Evolutionary conservation across 1,284 basidiomycete species (phyloP).

Genomic region (Heterobasidion irregulare): DNA sequence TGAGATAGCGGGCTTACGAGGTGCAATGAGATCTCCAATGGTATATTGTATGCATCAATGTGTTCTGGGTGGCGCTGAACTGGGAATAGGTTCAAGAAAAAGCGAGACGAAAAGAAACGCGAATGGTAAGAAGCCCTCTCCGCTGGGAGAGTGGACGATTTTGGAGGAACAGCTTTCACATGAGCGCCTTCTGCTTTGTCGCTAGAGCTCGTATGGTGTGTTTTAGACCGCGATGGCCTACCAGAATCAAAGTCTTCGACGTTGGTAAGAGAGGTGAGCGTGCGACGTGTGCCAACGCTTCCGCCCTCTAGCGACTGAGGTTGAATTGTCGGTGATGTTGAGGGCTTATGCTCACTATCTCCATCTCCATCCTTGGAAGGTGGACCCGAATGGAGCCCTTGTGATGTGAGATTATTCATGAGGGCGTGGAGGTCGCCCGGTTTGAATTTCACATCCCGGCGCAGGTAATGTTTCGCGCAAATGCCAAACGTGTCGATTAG

Average conservation of each 20-base stretch:
- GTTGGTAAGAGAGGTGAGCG: neutral
- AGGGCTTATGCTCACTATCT: slow-evolving; percentile 21
- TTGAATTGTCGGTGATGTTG: slow-evolving; percentile 4
- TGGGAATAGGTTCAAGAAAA: slow-evolving; percentile 15
- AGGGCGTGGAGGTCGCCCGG: slow-evolving; percentile 55
- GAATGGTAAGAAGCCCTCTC: too few species aligned
- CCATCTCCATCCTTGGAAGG: slow-evolving; percentile 25
- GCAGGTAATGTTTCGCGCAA: slow-evolving; percentile 47
- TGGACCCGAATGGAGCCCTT: slow-evolving; percentile 47
- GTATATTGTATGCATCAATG: slow-evolving; percentile 55
- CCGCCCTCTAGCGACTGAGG: neutral
- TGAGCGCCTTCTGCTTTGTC: slow-evolving; percentile 22
- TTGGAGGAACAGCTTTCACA: slow-evolving; percentile 2
- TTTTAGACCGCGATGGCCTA: neutral
- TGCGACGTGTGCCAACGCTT: neutral
- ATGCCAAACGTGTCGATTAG: slow-evolving; percentile 46
- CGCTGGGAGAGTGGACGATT: too few species aligned
- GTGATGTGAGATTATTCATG: slow-evolving; percentile 61
- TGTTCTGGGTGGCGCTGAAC: slow-evolving; percentile 36
- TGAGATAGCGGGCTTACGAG: slow-evolving; percentile 30
- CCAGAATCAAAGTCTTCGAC: slow-evolving; percentile 1
- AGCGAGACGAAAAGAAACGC: too few species aligned
- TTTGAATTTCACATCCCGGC: slow-evolving; percentile 45
- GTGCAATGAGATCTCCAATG: slow-evolving; percentile 68
- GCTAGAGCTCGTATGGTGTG: neutral